phyloP scores from a whole-genome alignment of 2,329 filamentous ascomycete genomes.

The Pseudogymnoascus sp. region DNA sequence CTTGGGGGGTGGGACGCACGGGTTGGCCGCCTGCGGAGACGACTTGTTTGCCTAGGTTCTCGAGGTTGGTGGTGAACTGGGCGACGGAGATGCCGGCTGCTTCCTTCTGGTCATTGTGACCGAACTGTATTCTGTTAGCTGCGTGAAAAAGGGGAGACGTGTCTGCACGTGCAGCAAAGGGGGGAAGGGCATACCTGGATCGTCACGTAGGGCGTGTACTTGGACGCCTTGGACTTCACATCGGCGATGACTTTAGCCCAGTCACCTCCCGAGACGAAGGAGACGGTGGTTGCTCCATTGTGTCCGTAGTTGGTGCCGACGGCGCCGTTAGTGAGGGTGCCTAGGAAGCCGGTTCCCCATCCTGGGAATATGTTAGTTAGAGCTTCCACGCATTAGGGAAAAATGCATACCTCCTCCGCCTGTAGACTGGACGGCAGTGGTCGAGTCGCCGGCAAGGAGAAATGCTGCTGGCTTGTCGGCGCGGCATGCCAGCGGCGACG shows the following conservation, averaged over 20 bases:
- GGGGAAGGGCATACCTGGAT: slow-evolving; percentile 34
- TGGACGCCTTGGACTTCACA: slow-evolving; percentile 27
- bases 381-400: neutral
- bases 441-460: slow-evolving; percentile 36
- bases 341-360: slow-evolving; percentile 45
- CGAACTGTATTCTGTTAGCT: slow-evolving; percentile 32
- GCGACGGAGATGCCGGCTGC: slow-evolving; percentile 33
- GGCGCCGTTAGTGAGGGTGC: slow-evolving; percentile 37
- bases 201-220: slow-evolving; percentile 39
- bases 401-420: slow-evolving; percentile 13
- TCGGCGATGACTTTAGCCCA: slow-evolving; percentile 38
- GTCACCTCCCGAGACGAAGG: slow-evolving; percentile 39
- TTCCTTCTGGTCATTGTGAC: slow-evolving; percentile 46
- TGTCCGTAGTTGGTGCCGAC: slow-evolving; percentile 42
- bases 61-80: slow-evolving; percentile 38
- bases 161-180: neutral
- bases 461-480: slow-evolving; percentile 29
- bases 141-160: neutral
- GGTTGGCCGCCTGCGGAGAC: slow-evolving; percentile 27
- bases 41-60: slow-evolving; percentile 28
- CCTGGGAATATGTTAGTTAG: slow-evolving; percentile 24
- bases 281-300: slow-evolving; percentile 40
- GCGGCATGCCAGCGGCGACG: neutral
- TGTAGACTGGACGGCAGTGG: slow-evolving; percentile 26
- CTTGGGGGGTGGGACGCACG: neutral